These are phyloP conservation scores for Macrophomina phaseolina DNA, from an alignment of 2,329 filamentous ascomycete genomes.

Conservation along the genomic window DNA sequence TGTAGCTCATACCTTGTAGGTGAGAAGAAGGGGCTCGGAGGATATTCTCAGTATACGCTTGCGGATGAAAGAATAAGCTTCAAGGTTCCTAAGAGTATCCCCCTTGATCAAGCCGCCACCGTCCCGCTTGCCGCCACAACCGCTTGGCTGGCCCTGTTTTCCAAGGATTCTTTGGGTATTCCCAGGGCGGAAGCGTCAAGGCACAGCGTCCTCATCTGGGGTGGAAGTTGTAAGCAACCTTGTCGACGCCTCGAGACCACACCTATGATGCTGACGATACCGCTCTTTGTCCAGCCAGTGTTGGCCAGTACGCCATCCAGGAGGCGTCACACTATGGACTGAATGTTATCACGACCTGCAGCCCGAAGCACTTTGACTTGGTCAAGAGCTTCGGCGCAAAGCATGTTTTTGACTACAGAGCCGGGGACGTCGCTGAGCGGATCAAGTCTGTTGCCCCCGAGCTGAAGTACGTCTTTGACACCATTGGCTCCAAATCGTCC, in stretches of 20 bases:
- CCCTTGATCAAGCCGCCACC: slow-evolving; percentile 43
- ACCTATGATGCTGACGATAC: neutral
- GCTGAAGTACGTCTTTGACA: slow-evolving; percentile 50
- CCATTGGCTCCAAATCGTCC: slow-evolving; percentile 48
- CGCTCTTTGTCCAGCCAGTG: slow-evolving; percentile 37
- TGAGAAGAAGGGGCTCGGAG: slow-evolving; percentile 44
- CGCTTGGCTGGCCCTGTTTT: slow-evolving; percentile 49
- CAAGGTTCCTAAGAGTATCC: slow-evolving; percentile 41
- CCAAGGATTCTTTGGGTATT: slow-evolving; percentile 45
- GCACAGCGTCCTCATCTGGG: slow-evolving; percentile 50
- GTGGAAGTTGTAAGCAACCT: slow-evolving; percentile 48
- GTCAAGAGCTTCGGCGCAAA: slow-evolving; percentile 39
- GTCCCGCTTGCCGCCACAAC: slow-evolving; percentile 49
- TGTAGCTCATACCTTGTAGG: slow-evolving; percentile 21
- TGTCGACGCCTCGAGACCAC: too few species aligned
- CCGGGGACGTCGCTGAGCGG: slow-evolving; percentile 43
- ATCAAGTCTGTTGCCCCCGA: slow-evolving; percentile 42
- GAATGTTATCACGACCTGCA: slow-evolving; percentile 48
- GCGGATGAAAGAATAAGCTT: slow-evolving; percentile 52
- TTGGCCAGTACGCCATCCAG: slow-evolving; percentile 54
- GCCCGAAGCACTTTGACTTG: slow-evolving; percentile 39
- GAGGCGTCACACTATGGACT: slow-evolving; percentile 49
- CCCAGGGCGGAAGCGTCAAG: slow-evolving; percentile 28
- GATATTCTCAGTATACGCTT: slow-evolving; percentile 48
- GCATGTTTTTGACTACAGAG: slow-evolving; percentile 49